Conservation (phyloP, 345 rosid genomes). For the Salix caprea region DNA sequence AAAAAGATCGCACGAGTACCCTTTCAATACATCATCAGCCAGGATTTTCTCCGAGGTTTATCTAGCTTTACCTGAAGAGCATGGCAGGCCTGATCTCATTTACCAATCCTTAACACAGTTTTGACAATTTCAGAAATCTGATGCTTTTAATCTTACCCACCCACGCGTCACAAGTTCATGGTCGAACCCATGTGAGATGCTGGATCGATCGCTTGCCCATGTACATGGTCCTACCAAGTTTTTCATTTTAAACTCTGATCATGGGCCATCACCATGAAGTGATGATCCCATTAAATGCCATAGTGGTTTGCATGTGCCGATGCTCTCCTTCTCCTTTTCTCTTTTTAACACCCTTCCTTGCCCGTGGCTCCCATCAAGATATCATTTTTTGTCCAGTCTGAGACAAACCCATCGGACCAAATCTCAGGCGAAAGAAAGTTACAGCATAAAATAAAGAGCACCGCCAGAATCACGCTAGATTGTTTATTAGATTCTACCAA, state of each 20-base stretch:
- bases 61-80: background rate
- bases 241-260: background rate
- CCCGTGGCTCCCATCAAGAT: background rate
- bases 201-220: background rate
- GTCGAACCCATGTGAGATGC: background rate
- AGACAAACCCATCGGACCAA: background rate
- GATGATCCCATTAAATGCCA: background rate
- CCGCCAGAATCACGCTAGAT: background rate
- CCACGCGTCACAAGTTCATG: background rate
- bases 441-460: background rate
- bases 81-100: background rate
- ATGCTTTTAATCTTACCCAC: background rate
- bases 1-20: background rate
- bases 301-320: background rate
- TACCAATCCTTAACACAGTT: no score
- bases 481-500: background rate
- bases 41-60: background rate
- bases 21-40: background rate
- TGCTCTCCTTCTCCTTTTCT: background rate
- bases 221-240: background rate
- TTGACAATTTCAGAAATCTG: background rate
- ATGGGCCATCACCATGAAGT: no score
- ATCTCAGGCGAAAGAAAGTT: background rate
- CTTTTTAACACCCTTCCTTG: background rate
- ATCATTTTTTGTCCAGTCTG: background rate